Conservation (phyloP, 148 eudicot species). For the Talinum fruticosum region DNA sequence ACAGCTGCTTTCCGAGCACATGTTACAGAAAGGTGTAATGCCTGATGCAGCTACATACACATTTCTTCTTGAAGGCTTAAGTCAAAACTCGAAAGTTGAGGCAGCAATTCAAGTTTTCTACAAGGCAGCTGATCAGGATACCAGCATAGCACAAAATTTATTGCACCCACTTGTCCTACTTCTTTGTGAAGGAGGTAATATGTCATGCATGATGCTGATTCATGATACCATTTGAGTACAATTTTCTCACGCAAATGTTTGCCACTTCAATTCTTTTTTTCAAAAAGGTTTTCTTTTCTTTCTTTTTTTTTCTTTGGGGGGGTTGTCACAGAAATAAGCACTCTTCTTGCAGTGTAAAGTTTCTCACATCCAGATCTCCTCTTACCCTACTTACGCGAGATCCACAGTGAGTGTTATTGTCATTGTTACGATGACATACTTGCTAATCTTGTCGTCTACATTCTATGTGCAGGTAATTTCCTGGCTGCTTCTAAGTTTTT, state of each 20-base stretch:
- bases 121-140: slow-evolving; percentile 58
- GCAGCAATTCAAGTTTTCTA: slow-evolving; percentile 51
- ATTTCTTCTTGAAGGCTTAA: slow-evolving; percentile 63
- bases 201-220: neutral
- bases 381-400: neutral
- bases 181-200: slow-evolving; percentile 73
- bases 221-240: neutral
- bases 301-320: no score
- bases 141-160: slow-evolving; percentile 34
- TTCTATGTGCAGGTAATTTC: slow-evolving; percentile 54
- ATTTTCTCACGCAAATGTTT: no score
- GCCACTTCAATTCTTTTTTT: no score
- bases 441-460: slow-evolving; percentile 1
- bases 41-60: slow-evolving; percentile 51
- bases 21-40: slow-evolving; percentile 52
- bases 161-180: slow-evolving; percentile 42
- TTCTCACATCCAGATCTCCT: neutral
- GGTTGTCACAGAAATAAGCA: no score
- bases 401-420: neutral
- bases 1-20: slow-evolving; percentile 42
- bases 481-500: slow-evolving; percentile 46
- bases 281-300: no score
- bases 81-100: slow-evolving; percentile 49
- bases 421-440: neutral
- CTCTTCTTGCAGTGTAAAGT: neutral